Evolutionary conservation across 306 rosid species (phyloP).

Genomic region (Clitoria ternatea): DNA sequence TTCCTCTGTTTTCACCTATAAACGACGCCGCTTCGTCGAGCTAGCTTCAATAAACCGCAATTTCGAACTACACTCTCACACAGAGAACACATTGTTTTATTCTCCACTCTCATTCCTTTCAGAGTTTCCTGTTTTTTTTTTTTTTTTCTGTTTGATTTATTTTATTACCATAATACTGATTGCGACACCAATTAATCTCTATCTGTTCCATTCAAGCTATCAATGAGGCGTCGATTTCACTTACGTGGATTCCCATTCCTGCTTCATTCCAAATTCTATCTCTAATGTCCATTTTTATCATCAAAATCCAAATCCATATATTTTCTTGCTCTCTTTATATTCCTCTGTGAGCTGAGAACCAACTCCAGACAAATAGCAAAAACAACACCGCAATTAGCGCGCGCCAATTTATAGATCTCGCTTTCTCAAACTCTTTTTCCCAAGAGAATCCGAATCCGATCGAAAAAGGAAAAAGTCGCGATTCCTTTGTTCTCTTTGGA

Average conservation of each 20-base stretch:
- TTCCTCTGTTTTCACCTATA: background rate
- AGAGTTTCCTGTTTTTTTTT: background rate
- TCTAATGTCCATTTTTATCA: background rate
- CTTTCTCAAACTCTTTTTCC: background rate
- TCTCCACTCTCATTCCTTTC: slow-evolving; percentile 6
- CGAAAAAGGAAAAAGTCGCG: background rate
- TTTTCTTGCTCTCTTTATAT: background rate
- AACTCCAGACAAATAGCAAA: slow-evolving; percentile 11
- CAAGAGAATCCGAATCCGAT: slow-evolving; percentile 12
- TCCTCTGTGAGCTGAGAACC: background rate
- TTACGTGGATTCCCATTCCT: slow-evolving; percentile 19
- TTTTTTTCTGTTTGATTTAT: background rate
- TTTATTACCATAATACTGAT: background rate
- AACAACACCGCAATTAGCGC: background rate
- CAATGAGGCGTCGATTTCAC: slow-evolving; percentile 18
- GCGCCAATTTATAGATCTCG: background rate
- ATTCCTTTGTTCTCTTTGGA: background rate
- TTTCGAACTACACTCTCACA: background rate
- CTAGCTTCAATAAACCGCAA: background rate
- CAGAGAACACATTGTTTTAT: too few relatives aligned
- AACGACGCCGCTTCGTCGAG: background rate
- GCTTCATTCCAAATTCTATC: background rate
- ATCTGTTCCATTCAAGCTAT: slow-evolving; percentile 18
- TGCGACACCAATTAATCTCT: background rate
- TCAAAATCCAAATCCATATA: background rate